Evolutionary conservation across 805 yeast genomes (phyloP).

Genomic region (Candida golubevii): DNA sequence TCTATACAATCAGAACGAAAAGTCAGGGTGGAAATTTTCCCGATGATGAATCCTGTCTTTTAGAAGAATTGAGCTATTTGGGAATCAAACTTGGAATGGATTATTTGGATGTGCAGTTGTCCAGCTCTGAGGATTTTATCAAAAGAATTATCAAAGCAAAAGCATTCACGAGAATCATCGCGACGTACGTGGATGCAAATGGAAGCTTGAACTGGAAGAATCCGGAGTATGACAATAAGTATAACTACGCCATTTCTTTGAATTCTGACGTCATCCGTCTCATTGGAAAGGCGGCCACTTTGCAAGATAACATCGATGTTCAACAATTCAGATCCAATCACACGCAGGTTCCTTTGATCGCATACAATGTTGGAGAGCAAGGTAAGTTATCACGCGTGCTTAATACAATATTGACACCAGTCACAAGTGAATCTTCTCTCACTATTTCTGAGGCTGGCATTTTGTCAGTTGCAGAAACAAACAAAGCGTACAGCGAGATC

Average conservation of each 20-base stretch:
- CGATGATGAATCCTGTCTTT: conserved; percentile 45
- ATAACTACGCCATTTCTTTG: conserved; percentile 58
- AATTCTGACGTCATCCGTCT: conserved; percentile 76
- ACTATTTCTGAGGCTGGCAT: conserved; percentile 79
- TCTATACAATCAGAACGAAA: conserved; percentile 73
- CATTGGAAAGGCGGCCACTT: conserved; percentile 67
- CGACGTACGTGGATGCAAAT: conserved; percentile 73
- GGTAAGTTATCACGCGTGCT: conserved; percentile 81
- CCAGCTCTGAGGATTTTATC: conserved; percentile 55
- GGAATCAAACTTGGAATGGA: conserved; percentile 79
- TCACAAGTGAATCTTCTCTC: conserved; percentile 68
- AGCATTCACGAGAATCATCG: conserved; percentile 68
- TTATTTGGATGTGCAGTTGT: conserved; percentile 74
- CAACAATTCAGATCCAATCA: conserved; percentile 66
- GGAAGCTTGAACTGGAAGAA: conserved; percentile 62
- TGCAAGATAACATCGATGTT: conserved; percentile 65
- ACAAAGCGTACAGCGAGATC: conserved; percentile 49
- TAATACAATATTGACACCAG: conserved; percentile 76
- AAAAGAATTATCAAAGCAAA: conserved; percentile 49
- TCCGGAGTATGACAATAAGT: conserved; percentile 71
- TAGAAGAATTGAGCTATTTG: conserved; percentile 49
- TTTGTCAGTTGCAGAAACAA: conserved; percentile 61
- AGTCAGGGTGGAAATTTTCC: conserved; percentile 83
- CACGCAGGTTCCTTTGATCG: conserved; percentile 61
- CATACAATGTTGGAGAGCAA: conserved; percentile 70